These are phyloP conservation scores for Ustilago loliicola DNA, from an alignment of 1,284 basidiomycete genomes.

Conservation along the genomic window DNA sequence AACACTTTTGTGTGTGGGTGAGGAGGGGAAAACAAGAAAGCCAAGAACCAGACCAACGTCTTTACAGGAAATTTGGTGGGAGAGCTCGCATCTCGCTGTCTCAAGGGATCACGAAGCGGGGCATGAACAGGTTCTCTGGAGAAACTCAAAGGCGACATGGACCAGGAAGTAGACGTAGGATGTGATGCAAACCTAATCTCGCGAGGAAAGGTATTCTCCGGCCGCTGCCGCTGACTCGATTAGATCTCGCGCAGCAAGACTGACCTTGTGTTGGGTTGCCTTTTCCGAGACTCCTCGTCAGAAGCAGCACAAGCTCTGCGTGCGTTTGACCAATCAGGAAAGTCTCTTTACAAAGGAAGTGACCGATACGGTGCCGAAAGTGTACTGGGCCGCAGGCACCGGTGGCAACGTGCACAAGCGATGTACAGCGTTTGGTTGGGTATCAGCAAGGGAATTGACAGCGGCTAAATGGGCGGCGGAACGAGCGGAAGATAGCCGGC, in stretches of 20 bases:
- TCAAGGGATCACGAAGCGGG: too few species aligned
- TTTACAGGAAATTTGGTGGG: too few species aligned
- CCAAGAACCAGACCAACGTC: not conserved
- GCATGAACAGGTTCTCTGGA: too few species aligned
- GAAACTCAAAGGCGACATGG: too few species aligned
- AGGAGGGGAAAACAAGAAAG: not conserved
- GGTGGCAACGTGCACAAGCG: conserved; percentile 27
- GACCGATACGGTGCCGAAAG: conserved; percentile 1
- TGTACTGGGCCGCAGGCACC: conserved; percentile 3
- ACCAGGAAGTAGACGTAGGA: not conserved
- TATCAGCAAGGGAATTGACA: conserved; percentile 1
- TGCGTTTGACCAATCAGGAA: conserved; percentile 12
- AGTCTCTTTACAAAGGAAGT: not conserved
- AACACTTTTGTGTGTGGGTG: not conserved
- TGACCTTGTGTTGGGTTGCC: not conserved
- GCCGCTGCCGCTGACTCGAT: too few species aligned
- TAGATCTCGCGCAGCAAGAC: too few species aligned
- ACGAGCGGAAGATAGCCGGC: not conserved
- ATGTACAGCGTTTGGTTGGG: too few species aligned
- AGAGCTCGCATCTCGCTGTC: not conserved
- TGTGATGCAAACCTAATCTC: too few species aligned
- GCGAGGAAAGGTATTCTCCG: too few species aligned
- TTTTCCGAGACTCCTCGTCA: not conserved
- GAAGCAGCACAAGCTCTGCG: not conserved
- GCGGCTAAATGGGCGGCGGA: too few species aligned